Evolutionary conservation across 495 filamentous ascomycete species (phyloP), one percentile per base, ranked within the genome.

Genomic region (Penicillium verhagenii): DNA sequence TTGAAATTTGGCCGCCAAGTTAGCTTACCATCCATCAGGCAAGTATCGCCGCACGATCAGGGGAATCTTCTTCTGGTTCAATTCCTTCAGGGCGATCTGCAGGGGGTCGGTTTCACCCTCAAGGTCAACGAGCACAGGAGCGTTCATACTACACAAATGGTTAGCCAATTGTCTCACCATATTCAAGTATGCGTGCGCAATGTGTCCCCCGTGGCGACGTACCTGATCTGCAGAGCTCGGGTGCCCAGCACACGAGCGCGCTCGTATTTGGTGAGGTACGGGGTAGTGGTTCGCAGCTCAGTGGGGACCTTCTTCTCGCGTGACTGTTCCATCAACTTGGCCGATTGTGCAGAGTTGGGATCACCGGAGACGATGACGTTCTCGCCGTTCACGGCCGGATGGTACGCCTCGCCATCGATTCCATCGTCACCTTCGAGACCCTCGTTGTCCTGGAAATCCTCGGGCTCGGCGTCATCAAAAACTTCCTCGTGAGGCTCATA

Each of bases 221-320:
- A 95, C 92, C 92, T 97, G 66, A 98, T 98, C 74, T 98, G 94
- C 65, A 96, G 69, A 35, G 94, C 95, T 53, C 94, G 79, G 45
- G 93, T 97, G 43, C 94, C 94, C 52, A 98, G 77, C 52, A 98
- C 89, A 61, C 94, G 85, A 46, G 94, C 94, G 62, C 85, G 82
- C 81, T 98, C 94, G 74, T 98, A 98, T 75, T 98, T 98, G 61
- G 94, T 98, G 92, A 98, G 95, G 79, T 96, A 98, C 5, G 94
- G 95, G 39, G 94, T 98, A 1, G 95, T 97, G 6, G 82, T 86
- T 59, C 94, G 84, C 77, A 94, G 81, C 50, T 96, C 91, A 58
- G 90, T 87, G 26, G 91, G 82, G 39, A 98, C 89, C 74, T 89
- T 92, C 80, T 94, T 97, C 68, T 91, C 88, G 67, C 90, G 90